Base-by-base conservation (phyloP, 352 stramenopile genomes). In the Globisporangium nodosum region DNA sequence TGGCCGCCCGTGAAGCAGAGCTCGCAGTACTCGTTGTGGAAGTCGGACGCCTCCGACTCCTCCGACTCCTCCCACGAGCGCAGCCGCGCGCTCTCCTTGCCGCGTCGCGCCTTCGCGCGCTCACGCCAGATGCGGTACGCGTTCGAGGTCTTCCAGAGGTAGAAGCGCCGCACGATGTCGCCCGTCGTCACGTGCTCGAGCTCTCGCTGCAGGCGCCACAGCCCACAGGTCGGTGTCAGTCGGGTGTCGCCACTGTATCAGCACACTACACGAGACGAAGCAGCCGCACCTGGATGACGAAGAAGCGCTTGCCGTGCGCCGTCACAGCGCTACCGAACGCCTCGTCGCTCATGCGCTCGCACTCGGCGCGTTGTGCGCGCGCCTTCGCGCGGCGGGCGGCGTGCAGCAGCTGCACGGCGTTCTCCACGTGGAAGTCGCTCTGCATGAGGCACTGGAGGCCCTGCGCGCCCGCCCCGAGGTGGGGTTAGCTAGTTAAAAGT, bases 1-100 rank as follows among this genome's bases (percentile, higher is more conserved):
- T 79, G 73, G 24, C 81, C 79, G 18, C 78, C 79, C 16, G 81
- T 87, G 43, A 71, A 79, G 61, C 81, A 90, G 24, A 88, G 54
- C 52, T 86, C 81, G 40, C 81, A 90, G 53, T 74, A 70, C 43
- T 76, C 64, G 48, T 88, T 81, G 64, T 90, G 78, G 55, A 85
- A 86, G 43, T 71, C 63, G n/a, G 69, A 55, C 7, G 52, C 63
- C 27, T 76, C 64, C 47, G 61, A 71, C 52, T 71, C 53, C 35
- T 87, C 66, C 27, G 57, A 63, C 60, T 83, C 67, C 20, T 57
- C 68, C 71, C 69, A 82, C 52, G 71, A 52, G 30, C 73, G 73
- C 52, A 87, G 65, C 16, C 68, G 66, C 43, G 69, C 69, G 16
- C 59, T 51, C 56, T 87, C 78, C 53, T 77, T 82, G 27, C 60